Evolutionary conservation across 768 basidiomycete species (phyloP).

Genomic region (Lentinula guzmanii): DNA sequence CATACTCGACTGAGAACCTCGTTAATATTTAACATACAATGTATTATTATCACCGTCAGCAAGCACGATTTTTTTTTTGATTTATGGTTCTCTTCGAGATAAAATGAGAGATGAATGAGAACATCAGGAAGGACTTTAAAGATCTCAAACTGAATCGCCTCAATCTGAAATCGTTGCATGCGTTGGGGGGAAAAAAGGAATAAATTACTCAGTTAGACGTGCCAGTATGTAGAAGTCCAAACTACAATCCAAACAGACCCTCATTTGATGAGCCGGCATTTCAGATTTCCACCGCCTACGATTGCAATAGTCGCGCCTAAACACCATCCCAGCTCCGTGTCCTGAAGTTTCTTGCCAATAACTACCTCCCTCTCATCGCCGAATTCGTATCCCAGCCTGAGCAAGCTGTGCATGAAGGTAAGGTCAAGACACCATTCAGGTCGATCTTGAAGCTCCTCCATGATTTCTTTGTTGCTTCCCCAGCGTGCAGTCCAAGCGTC

Average conservation of each 20-base stretch:
- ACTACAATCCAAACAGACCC: background rate
- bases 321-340: constrained; percentile 93
- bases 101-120: no score
- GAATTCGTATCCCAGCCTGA: constrained; percentile 91
- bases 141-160: no score
- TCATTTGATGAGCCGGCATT: constrained; percentile 29
- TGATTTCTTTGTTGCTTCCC: constrained; percentile 25
- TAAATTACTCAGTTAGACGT: background rate
- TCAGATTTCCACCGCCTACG: constrained; percentile 54
- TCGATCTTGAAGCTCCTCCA: constrained; percentile 67
- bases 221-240: background rate
- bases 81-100: no score
- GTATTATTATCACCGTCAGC: no score
- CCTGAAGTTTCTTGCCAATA: constrained; percentile 83
- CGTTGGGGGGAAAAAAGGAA: background rate
- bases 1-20: no score
- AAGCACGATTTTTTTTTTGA: no score
- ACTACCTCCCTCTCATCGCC: constrained; percentile 55
- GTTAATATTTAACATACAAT: no score
- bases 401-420: constrained; percentile 88
- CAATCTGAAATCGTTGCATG: no score
- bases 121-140: no score
- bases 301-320: constrained; percentile 79
- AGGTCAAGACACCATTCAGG: constrained; percentile 96
- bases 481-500: constrained; percentile 51